These are phyloP conservation scores for Ceratocystis huliohia DNA, from an alignment of 2,329 filamentous ascomycete species.

Conservation along the genomic window DNA sequence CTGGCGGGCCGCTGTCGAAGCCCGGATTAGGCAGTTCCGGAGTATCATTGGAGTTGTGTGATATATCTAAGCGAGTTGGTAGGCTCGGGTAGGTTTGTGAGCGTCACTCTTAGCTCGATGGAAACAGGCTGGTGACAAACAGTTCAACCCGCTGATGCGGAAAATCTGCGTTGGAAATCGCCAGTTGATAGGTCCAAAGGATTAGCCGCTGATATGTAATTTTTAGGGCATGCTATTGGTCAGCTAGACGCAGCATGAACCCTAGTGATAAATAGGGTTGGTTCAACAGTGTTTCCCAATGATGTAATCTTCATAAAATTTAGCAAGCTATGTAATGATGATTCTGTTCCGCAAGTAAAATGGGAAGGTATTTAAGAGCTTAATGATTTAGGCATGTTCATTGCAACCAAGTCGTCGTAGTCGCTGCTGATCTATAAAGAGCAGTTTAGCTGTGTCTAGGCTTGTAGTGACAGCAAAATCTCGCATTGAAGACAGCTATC, in stretches of 20 bases:
- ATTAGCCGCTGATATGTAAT: neutral
- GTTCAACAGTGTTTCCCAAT: no score
- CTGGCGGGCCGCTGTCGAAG: conserved; percentile 8
- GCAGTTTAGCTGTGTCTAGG: neutral
- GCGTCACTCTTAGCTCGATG: neutral
- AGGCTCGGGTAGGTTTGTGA: neutral
- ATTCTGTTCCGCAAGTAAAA: neutral
- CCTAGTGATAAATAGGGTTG: neutral
- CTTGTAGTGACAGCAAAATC: neutral
- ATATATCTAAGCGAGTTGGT: neutral
- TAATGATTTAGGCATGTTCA: neutral
- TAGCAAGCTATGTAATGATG: neutral
- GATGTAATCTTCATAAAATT: no score
- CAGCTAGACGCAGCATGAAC: neutral
- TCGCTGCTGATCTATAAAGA: neutral
- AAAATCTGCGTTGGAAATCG: conserved; percentile 17
- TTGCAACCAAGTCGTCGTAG: neutral
- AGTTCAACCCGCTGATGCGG: neutral
- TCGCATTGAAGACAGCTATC: conserved; percentile 1
- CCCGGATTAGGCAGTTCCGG: conserved; percentile 20
- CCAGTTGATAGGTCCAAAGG: neutral
- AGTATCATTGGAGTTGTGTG: conserved; percentile 22
- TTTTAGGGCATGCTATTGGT: neutral
- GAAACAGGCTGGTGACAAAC: neutral
- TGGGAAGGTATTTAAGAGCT: neutral